These are phyloP conservation scores for Septoria linicola DNA, from an alignment of 2,329 filamentous ascomycete species.

Conservation along the genomic window DNA sequence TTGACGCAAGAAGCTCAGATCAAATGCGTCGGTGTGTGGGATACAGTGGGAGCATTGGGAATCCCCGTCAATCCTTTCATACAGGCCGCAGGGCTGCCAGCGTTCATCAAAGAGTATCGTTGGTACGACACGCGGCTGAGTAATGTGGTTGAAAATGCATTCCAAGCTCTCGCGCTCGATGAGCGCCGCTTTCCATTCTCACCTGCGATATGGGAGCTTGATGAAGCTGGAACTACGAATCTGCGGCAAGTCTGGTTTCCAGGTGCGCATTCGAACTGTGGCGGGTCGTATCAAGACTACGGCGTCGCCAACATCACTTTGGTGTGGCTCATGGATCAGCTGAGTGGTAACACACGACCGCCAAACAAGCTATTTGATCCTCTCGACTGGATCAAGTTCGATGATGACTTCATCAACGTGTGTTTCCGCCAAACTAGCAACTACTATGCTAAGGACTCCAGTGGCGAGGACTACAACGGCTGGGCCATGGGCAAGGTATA, in stretches of 20 bases:
- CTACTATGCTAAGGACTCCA: constrained; percentile 24
- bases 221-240: constrained; percentile 32
- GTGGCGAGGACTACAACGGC: constrained; percentile 25
- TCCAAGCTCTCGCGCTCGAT: constrained; percentile 57
- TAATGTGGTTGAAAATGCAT: constrained; percentile 52
- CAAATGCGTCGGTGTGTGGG: constrained; percentile 49
- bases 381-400: constrained; percentile 40
- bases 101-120: constrained; percentile 35
- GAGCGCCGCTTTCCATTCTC: constrained; percentile 53
- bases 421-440: constrained; percentile 32
- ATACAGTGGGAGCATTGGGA: constrained; percentile 48
- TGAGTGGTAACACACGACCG: constrained; percentile 34
- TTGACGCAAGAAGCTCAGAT: constrained; percentile 35
- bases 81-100: constrained; percentile 36
- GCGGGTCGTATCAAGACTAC: constrained; percentile 46
- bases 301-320: constrained; percentile 42
- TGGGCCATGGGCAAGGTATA: constrained; percentile 39
- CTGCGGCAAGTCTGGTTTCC: constrained; percentile 59
- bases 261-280: constrained; percentile 54
- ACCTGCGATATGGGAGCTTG: constrained; percentile 51
- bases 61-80: constrained; percentile 39
- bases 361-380: constrained; percentile 27
- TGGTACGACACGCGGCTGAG: constrained; percentile 40
- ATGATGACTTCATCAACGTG: constrained; percentile 35
- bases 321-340: constrained; percentile 46